A percentile compares a stretch with the other conserved stretches of the same genome.
Conservation (phyloP, 495 filamentous ascomycete species). For the Trichoderma reesei region DNA sequence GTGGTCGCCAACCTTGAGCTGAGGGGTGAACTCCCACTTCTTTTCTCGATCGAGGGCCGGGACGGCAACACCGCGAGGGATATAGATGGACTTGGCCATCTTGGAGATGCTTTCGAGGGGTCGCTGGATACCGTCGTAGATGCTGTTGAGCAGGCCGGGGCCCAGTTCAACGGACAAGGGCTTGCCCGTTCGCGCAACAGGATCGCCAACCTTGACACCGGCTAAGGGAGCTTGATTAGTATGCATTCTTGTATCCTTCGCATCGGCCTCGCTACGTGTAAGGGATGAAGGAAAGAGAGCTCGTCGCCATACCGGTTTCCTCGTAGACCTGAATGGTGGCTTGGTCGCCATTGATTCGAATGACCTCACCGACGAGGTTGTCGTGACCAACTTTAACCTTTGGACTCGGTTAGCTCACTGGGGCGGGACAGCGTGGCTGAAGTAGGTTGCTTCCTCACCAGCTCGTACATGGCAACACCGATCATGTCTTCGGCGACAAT, state of each 20-base stretch:
- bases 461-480: constrained; percentile 98
- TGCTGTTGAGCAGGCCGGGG: constrained; percentile 95
- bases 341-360: constrained; percentile 91
- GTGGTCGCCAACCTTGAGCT: constrained; percentile 88
- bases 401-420: constrained; percentile 13
- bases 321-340: constrained; percentile 98
- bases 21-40: constrained; percentile 92
- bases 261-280: not conserved
- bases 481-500: constrained; percentile 97
- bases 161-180: constrained; percentile 95
- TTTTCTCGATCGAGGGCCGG: constrained; percentile 79
- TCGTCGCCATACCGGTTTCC: constrained; percentile 65
- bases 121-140: constrained; percentile 98
- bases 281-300: not conserved
- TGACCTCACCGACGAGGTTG: constrained; percentile 88
- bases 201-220: constrained; percentile 93
- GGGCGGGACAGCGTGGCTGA: not conserved
- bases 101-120: constrained; percentile 77
- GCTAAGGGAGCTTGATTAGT: constrained; percentile 37
- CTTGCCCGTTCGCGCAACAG: constrained; percentile 81
- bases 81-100: constrained; percentile 79
- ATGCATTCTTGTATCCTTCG: constrained; percentile 5
- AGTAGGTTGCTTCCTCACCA: constrained; percentile 46
- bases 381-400: constrained; percentile 84
- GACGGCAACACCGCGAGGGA: constrained; percentile 86